These are phyloP conservation scores for Colletotrichum lentis DNA, from an alignment of 2,329 filamentous ascomycete genomes.

Conservation along the genomic window DNA sequence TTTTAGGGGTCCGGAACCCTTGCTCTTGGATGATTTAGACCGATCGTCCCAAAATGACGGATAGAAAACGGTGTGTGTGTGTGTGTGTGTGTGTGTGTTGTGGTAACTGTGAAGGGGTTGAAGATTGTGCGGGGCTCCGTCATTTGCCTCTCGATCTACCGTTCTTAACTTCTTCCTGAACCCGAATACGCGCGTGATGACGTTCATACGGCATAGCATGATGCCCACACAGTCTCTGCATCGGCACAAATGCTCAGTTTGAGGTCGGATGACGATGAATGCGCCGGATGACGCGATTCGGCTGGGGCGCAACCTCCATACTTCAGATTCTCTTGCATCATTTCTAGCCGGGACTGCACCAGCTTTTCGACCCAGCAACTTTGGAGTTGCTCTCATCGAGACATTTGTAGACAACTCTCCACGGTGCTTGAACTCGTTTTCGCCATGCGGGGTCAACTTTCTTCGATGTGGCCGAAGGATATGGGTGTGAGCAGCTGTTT, in stretches of 20 bases:
- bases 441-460: background rate
- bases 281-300: background rate
- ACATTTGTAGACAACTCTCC: no score
- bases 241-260: background rate
- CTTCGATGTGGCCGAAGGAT: no score
- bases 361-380: background rate
- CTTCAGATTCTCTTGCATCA: background rate
- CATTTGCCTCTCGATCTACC: background rate
- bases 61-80: background rate
- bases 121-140: background rate
- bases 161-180: background rate
- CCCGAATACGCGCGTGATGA: background rate
- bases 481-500: background rate
- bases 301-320: background rate
- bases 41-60: no score
- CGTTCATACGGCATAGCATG: background rate
- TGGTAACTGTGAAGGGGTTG: background rate
- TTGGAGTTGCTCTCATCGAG: background rate
- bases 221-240: background rate
- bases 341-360: background rate
- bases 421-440: background rate
- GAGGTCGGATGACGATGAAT: background rate
- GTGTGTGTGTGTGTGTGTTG: background rate
- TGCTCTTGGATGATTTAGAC: no score
- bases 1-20: background rate